These are phyloP conservation scores for Lineolata rhizophorae DNA, from an alignment of 495 filamentous ascomycete species.

Conservation along the genomic window DNA sequence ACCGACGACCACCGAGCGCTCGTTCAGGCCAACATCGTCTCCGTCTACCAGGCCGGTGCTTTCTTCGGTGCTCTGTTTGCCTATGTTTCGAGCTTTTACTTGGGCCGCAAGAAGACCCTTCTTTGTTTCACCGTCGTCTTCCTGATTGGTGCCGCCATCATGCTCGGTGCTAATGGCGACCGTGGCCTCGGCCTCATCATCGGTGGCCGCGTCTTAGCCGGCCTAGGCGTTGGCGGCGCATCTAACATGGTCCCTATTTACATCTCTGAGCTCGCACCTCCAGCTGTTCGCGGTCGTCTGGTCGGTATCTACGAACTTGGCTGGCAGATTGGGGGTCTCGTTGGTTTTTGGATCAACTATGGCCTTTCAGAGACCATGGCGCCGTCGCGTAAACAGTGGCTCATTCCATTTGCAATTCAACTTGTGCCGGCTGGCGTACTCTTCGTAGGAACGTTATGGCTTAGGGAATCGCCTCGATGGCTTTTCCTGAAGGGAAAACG, in stretches of 20 bases:
- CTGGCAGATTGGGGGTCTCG: constrained; percentile 49
- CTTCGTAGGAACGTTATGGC: constrained; percentile 24
- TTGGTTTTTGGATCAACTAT: constrained; percentile 34
- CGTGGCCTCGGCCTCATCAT: constrained; percentile 40
- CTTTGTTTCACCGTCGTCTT: constrained; percentile 32
- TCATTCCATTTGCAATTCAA: constrained; percentile 34
- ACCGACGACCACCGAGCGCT: constrained; percentile 19
- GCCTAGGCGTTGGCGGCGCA: constrained; percentile 28
- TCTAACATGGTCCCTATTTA: constrained; percentile 33
- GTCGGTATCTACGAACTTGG: constrained; percentile 50
- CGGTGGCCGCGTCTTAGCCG: constrained; percentile 29
- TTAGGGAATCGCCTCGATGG: constrained; percentile 43
- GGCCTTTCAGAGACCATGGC: constrained; percentile 25
- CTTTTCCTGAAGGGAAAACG: constrained; percentile 32
- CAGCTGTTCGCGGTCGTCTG: constrained; percentile 29
- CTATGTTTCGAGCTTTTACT: constrained; percentile 32
- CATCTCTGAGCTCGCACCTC: constrained; percentile 33
- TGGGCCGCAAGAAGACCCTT: constrained; percentile 34
- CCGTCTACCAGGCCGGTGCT: constrained; percentile 43
- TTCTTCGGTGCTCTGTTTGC: constrained; percentile 45
- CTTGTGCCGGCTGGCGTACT: constrained; percentile 31
- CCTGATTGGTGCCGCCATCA: constrained; percentile 39
- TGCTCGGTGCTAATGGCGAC: constrained; percentile 32
- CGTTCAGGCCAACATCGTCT: constrained; percentile 44
- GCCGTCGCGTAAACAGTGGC: constrained; percentile 26